Evolutionary conservation across 768 basidiomycete species (phyloP).

Genomic region (Austroboletus festivus): DNA sequence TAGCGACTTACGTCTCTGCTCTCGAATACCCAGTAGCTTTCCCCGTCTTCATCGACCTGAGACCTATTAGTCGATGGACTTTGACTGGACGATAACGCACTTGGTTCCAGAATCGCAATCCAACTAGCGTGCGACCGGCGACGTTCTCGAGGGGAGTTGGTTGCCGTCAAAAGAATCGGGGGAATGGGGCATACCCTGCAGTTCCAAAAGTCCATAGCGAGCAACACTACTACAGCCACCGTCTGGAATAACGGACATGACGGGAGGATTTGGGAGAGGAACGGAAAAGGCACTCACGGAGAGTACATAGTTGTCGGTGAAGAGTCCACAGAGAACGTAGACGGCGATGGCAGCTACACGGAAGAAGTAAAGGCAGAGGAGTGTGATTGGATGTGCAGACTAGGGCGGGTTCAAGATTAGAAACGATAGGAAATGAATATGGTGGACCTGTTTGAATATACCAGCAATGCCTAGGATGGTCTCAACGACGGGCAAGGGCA

Average conservation of each 20-base stretch:
- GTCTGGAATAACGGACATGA: slow-evolving; percentile 44
- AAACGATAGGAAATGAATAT: slow-evolving; percentile 1
- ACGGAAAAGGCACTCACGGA: slow-evolving; percentile 54
- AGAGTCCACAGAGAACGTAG: slow-evolving; percentile 90
- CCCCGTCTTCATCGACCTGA: slow-evolving; percentile 93
- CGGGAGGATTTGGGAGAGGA: background rate
- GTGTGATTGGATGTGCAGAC: slow-evolving; percentile 77
- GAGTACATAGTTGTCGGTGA: slow-evolving; percentile 88
- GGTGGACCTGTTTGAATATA: slow-evolving; percentile 69
- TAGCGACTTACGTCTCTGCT: slow-evolving; percentile 76
- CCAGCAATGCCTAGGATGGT: slow-evolving; percentile 56
- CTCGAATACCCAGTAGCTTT: slow-evolving; percentile 97
- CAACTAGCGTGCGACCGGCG: slow-evolving; percentile 88
- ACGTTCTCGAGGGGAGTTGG: slow-evolving; percentile 65
- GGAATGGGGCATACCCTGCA: slow-evolving; percentile 58
- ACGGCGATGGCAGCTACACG: slow-evolving; percentile 83
- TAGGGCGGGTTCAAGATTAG: slow-evolving; percentile 29
- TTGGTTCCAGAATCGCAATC: slow-evolving; percentile 97
- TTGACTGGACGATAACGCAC: slow-evolving; percentile 30
- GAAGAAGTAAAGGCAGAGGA: slow-evolving; percentile 91
- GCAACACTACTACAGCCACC: slow-evolving; percentile 86
- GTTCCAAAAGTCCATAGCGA: slow-evolving; percentile 99
- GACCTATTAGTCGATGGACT: background rate
- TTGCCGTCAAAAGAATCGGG: background rate
- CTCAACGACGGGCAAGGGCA: slow-evolving; percentile 2